These are phyloP conservation scores for Diatrype stigma DNA, from an alignment of 2,329 filamentous ascomycete species.

Conservation along the genomic window DNA sequence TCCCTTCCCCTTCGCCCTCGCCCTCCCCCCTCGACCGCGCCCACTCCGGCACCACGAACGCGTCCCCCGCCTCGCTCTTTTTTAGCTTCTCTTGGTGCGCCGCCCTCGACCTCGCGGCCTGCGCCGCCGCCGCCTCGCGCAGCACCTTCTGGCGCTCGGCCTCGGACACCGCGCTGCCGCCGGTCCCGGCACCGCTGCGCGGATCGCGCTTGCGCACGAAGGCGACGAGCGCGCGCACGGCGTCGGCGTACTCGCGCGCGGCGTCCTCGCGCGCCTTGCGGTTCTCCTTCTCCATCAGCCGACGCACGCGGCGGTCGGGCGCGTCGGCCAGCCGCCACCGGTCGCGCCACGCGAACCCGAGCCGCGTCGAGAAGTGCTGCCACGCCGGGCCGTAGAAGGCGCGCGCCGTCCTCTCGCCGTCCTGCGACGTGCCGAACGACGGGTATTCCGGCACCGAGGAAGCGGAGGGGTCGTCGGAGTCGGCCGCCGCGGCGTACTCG, in stretches of 20 bases:
- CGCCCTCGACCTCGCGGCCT: conserved; percentile 77
- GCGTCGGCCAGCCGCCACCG: conserved; percentile 78
- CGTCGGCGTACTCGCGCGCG: conserved; percentile 85
- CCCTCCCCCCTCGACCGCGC: conserved; percentile 64
- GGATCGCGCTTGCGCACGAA: conserved; percentile 92
- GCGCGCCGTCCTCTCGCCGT: conserved; percentile 69
- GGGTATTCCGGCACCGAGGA: conserved; percentile 64
- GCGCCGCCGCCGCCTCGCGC: conserved; percentile 73
- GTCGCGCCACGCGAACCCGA: conserved; percentile 88
- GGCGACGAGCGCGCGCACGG: conserved; percentile 76
- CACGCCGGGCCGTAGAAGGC: conserved; percentile 80
- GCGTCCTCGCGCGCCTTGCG: conserved; percentile 77
- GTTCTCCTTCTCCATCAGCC: conserved; percentile 95
- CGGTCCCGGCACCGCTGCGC: too few relatives aligned
- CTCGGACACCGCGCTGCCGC: conserved; percentile 70
- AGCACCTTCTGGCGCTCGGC: conserved; percentile 75
- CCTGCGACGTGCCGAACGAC: conserved; percentile 72
- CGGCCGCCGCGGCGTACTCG: conserved; percentile 64
- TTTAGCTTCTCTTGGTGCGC: conserved; percentile 73
- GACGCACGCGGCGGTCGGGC: conserved; percentile 75
- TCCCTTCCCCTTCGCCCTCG: conserved; percentile 54
- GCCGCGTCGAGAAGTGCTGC: conserved; percentile 77
- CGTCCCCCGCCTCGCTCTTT: conserved; percentile 49
- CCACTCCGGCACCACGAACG: conserved; percentile 68
- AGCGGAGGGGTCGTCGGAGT: conserved; percentile 53